phyloP scores from a whole-genome alignment of 805 yeast species.

The Vanderwaltozyma yarrowii region DNA sequence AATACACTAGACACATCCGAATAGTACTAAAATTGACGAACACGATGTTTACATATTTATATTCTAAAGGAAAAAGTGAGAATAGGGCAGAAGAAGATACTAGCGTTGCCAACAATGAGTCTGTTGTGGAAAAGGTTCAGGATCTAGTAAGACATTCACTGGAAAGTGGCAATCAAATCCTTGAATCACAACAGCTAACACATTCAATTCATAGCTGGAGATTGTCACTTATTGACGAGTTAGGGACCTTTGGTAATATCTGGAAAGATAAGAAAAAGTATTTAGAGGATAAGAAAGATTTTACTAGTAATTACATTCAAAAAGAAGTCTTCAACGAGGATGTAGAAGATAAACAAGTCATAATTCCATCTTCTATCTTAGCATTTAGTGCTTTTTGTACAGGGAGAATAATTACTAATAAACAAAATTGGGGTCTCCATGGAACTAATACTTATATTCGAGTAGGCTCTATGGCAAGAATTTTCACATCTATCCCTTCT shows the following conservation, averaged over 20 bases:
- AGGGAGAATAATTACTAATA: slow-evolving; percentile 21
- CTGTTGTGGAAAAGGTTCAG: no score
- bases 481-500: neutral
- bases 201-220: slow-evolving; percentile 9
- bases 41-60: neutral
- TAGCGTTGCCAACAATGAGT: no score
- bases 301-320: slow-evolving; percentile 5
- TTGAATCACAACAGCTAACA: slow-evolving; percentile 7
- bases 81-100: no score
- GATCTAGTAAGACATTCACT: neutral
- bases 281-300: neutral
- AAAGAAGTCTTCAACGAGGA: slow-evolving; percentile 15
- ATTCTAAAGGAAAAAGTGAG: no score
- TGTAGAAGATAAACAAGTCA: slow-evolving; percentile 14
- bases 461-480: neutral
- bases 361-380: slow-evolving; percentile 20
- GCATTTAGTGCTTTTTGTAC: slow-evolving; percentile 22
- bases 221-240: slow-evolving; percentile 5
- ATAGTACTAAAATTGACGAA: neutral
- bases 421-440: slow-evolving; percentile 13
- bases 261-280: no score
- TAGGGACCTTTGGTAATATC: no score
- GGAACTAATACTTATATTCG: neutral
- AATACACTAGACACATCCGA: no score
- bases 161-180: slow-evolving; percentile 10